Base-by-base conservation (phyloP, 805 yeast species). In the Lipomyces sp. region DNA sequence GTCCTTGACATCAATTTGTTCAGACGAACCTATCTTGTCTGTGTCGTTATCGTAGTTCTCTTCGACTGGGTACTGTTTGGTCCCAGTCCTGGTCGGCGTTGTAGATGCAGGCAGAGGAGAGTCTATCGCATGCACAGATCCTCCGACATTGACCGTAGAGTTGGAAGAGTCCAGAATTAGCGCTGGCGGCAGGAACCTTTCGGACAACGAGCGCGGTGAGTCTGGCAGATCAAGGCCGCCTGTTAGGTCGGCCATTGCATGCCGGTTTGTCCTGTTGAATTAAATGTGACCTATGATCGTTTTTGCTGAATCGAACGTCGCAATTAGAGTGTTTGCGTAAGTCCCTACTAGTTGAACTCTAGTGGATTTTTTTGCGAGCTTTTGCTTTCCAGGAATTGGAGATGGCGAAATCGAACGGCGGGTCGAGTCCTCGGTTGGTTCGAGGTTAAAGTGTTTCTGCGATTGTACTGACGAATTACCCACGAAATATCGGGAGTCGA, bases 141-240 rank as follows among this genome's bases (percentile, higher is more conserved):
- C 18, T 42, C 18, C 18, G 48, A n/a, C 18, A 30, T 50, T 50
- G 33, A 53, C 34, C 7, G 32, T 51, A 29, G 60, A 15, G 30
- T 37, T 51, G 57, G 51, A 55, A 29, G 15, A 55, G 15, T 42
- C 45, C 32, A 2, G 45, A 59, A 18, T 32, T 30, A 59, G 37
- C 59, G 63, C 48, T 7, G 68, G 68, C 34, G 67, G 65, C 33
- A 59, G 57, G 30, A n/a, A 63, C 24, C 66, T 53, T 18, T 35
- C 55, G 6, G 71, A 57, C 54, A 64, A 33, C 53, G 64, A 59
- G 24, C 60, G 56, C 53, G 50, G 63, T n/a, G 61, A 42, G 37
- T 64, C 63, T 32, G 62, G 60, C 57, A 64, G 59, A 62, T 67
- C 71, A 35, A 62, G 62, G 33, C 67, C 66, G 13, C 65, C 55